phyloP scores from a whole-genome alignment of 306 rosid species.

The Pyrus communis region DNA sequence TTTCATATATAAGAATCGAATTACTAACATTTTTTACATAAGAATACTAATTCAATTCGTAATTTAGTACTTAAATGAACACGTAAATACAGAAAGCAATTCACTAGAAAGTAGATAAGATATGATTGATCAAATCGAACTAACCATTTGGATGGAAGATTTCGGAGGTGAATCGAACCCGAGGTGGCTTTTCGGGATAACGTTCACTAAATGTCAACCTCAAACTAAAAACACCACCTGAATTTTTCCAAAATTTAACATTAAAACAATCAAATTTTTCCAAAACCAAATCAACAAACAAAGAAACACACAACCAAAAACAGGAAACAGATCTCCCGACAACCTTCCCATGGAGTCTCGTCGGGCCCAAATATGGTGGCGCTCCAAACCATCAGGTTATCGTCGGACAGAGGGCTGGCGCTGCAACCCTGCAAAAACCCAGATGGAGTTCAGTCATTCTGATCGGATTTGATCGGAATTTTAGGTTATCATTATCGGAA shows the following conservation, averaged over 20 bases:
- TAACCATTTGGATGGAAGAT: constrained; percentile 27
- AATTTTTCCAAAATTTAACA: background rate
- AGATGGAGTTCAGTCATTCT: background rate
- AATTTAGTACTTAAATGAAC: background rate
- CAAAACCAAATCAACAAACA: background rate
- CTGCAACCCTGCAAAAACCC: constrained; percentile 21
- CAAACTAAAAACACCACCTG: constrained; percentile 26
- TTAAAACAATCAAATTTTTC: background rate
- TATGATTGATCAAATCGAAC: background rate
- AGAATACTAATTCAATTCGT: background rate
- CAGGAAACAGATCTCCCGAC: background rate
- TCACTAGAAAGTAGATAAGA: background rate
- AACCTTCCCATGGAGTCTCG: constrained; percentile 27
- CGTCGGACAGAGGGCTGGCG: constrained; percentile 23
- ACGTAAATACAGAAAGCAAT: background rate
- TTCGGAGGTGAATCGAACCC: constrained; percentile 24
- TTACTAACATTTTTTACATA: background rate
- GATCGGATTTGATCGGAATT: background rate
- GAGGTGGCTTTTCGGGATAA: constrained; percentile 27
- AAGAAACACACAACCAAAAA: background rate
- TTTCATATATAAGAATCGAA: background rate
- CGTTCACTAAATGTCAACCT: constrained; percentile 21
- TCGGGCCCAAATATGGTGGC: constrained; percentile 29
- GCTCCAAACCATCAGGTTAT: constrained; percentile 27
- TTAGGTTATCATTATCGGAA: background rate